Evolutionary conservation across 495 filamentous ascomycete species (phyloP), one percentile per base, ranked within the genome.

Genomic region (Collariella sp.): DNA sequence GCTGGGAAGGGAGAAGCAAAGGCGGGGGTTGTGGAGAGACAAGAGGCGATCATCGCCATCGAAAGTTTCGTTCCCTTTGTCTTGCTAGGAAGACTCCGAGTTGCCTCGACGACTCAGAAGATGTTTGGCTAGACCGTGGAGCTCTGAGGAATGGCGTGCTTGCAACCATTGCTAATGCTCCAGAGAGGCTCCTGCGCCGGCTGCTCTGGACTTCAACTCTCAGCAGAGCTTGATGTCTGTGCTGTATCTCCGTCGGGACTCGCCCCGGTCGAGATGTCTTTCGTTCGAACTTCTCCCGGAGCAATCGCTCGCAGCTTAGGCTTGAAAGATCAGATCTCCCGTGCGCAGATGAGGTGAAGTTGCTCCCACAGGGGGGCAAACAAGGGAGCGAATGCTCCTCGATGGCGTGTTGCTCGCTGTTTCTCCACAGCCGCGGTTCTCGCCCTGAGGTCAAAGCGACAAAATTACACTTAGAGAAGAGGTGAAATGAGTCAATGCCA

Each of bases 401-500:
- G 26, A 46, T 16, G 24, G 13, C 23, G 44, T 20, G 26, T 9
- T 12, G 15, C 18, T 18, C 24, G 3, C n/a, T 12, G 1, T n/a
- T 18, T 19, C 39, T 45, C 50, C 50, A 52, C 41, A 18, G 39
- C 15, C 15, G n/a, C 24, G 26, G 41, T 35, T 53, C 50, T 44
- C 19, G 50, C 31, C 50, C 41, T 7, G 19, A 29, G 19, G 50
- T 53, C 51, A 54, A 40, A 42, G 43, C 51, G 51, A 22, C n/a
- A n/a, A 46, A 40, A 46, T 46, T 46, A 16, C 34, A 15, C 51
- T 23, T 9, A n/a, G 20, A 29, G 34, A 53, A 40, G 51, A 54
- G 43, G 51, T 47, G 41, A 4, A 46, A 53, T 53, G 51, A 46
- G 51, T 54, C 51, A 54, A 54, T 46, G 42, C 22, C 34, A 13